Evolutionary conservation across 257 asterid species (phyloP).

Genomic region (Solanum medicagineum): DNA sequence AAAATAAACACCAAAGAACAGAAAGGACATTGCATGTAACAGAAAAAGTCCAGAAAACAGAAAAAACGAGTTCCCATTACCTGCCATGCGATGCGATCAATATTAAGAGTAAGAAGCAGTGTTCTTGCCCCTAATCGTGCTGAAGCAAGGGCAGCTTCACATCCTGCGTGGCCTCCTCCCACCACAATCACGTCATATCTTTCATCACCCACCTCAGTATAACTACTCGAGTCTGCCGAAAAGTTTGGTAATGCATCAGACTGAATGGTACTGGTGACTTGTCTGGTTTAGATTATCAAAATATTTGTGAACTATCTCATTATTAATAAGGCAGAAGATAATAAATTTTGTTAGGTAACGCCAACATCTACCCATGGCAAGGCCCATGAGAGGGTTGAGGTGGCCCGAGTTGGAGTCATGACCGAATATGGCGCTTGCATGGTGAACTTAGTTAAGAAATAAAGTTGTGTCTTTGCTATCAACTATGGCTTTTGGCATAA

Average conservation of each 20-base stretch:
- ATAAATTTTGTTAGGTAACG: no score
- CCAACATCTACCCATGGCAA: no score
- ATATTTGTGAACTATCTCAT: background rate
- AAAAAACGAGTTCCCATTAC: constrained; percentile 6
- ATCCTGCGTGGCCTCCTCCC: constrained; percentile 99
- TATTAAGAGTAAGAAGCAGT: constrained; percentile 86
- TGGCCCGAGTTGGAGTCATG: no score
- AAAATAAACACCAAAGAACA: background rate
- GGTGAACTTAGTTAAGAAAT: no score
- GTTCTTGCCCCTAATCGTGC: constrained; percentile 96
- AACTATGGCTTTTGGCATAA: no score
- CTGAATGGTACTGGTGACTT: background rate
- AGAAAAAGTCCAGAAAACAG: background rate
- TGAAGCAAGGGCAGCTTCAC: constrained; percentile 98
- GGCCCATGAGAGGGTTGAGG: no score
- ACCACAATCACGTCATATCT: constrained; percentile 91
- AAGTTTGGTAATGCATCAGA: background rate
- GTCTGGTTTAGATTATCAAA: background rate
- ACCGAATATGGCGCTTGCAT: no score
- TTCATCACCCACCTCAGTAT: constrained; percentile 35
- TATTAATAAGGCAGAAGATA: background rate
- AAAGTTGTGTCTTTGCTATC: no score
- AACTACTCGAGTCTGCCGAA: constrained; percentile 30
- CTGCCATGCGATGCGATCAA: constrained; percentile 99
- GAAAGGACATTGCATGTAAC: background rate